Percentiles rank a stretch among this genome's conserved stretches.
Evolutionary conservation across 768 basidiomycete genomes (phyloP).

Genomic region (Psilocybe cyanescens): DNA sequence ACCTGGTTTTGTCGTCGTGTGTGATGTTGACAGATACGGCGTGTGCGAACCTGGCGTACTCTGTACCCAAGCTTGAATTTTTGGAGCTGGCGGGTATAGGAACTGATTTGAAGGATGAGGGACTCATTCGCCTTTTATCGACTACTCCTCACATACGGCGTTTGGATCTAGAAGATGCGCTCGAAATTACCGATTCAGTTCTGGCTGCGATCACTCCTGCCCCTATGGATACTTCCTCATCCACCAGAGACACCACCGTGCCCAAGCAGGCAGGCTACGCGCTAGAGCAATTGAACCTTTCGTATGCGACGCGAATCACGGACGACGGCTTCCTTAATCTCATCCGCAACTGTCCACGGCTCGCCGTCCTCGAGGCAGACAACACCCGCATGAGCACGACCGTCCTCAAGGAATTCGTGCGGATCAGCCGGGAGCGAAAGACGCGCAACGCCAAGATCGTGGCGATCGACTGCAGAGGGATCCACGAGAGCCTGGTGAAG

Average conservation of each 20-base stretch:
- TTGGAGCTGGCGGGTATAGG: conserved; percentile 84
- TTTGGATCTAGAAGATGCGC: conserved; percentile 87
- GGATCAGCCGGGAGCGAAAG: conserved; percentile 50
- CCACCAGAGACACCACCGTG: background rate
- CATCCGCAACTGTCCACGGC: conserved; percentile 61
- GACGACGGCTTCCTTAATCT: conserved; percentile 67
- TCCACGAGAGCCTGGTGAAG: conserved; percentile 64
- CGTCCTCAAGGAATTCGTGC: conserved; percentile 72
- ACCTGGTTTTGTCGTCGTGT: conserved; percentile 76
- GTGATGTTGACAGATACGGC: conserved; percentile 72
- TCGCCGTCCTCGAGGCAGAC: conserved; percentile 78
- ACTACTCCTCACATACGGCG: conserved; percentile 74
- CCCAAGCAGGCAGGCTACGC: conserved; percentile 58
- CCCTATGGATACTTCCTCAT: background rate
- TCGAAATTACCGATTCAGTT: conserved; percentile 73
- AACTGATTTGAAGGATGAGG: conserved; percentile 66
- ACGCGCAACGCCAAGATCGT: conserved; percentile 58
- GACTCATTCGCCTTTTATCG: conserved; percentile 70
- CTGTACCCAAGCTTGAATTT: conserved; percentile 73
- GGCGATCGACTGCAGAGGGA: conserved; percentile 76
- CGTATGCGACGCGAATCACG: conserved; percentile 64
- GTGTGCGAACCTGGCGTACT: conserved; percentile 71
- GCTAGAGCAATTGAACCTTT: conserved; percentile 74
- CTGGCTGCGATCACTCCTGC: conserved; percentile 64
- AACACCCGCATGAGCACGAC: conserved; percentile 70